phyloP scores from a whole-genome alignment of 2,329 filamentous ascomycete genomes.

The Pseudocercospora fuligena region DNA sequence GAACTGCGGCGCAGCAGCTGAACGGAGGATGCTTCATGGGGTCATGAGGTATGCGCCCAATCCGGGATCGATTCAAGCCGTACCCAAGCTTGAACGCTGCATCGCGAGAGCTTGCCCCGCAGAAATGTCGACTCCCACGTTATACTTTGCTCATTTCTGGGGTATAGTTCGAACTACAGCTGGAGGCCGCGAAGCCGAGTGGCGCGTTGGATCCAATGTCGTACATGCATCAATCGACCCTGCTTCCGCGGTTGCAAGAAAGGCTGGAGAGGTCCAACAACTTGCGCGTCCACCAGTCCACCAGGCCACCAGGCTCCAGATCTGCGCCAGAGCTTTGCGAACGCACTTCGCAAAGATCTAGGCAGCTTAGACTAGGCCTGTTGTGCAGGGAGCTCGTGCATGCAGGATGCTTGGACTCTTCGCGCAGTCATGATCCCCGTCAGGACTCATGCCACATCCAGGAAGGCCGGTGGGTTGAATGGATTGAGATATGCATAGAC shows the following conservation, averaged over 20 bases:
- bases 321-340: conserved; percentile 15
- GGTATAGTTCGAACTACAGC: conserved; percentile 9
- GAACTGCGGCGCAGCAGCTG: conserved; percentile 10
- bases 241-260: conserved; percentile 12
- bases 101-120: conserved; percentile 25
- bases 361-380: conserved; percentile 16
- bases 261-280: neutral
- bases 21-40: conserved; percentile 8
- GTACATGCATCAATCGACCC: conserved; percentile 12
- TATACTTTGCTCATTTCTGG: conserved; percentile 11
- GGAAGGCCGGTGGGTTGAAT: conserved; percentile 20
- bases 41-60: conserved; percentile 7
- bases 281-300: conserved; percentile 3
- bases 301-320: neutral
- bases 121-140: neutral
- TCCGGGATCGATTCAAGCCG: conserved; percentile 12
- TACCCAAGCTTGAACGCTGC: conserved; percentile 8
- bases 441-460: conserved; percentile 22
- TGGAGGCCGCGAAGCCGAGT: conserved; percentile 17
- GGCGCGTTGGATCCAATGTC: conserved; percentile 15
- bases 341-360: conserved; percentile 8
- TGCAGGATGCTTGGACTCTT: conserved; percentile 20
- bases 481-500: conserved; percentile 20
- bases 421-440: conserved; percentile 20
- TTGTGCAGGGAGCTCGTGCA: conserved; percentile 10